These are phyloP conservation scores for Fusarium sp. DNA, from an alignment of 2,329 filamentous ascomycete species.

Conservation along the genomic window DNA sequence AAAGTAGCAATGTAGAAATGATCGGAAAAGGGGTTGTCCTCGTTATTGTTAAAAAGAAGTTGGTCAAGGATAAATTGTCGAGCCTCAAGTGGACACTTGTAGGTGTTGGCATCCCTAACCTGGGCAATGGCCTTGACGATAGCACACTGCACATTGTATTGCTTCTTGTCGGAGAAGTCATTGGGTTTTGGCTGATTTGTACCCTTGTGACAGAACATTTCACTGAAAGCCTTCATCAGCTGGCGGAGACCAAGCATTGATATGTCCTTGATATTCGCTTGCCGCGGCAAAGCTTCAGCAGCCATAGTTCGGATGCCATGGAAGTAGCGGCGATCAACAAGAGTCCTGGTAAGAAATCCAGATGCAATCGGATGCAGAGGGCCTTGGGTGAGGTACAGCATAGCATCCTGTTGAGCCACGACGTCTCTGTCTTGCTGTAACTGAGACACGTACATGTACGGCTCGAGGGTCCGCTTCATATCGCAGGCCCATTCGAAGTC, in stretches of 20 bases:
- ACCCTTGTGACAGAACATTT: slow-evolving; percentile 87
- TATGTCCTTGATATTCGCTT: slow-evolving; percentile 76
- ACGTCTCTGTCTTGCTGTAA: slow-evolving; percentile 97
- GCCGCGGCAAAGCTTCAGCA: slow-evolving; percentile 81
- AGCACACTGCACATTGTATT: slow-evolving; percentile 87
- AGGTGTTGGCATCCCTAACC: slow-evolving; percentile 78
- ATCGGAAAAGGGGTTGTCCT: slow-evolving; percentile 89
- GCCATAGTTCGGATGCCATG: slow-evolving; percentile 92
- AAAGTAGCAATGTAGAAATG: slow-evolving; percentile 89
- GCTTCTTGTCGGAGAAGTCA: slow-evolving; percentile 88
- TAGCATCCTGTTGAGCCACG: slow-evolving; percentile 84
- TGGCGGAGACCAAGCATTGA: slow-evolving; percentile 87
- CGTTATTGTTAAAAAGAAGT: slow-evolving; percentile 94
- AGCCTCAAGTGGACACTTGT: slow-evolving; percentile 83
- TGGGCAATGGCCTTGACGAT: slow-evolving; percentile 86
- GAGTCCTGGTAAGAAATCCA: slow-evolving; percentile 88
- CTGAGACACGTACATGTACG: slow-evolving; percentile 98
- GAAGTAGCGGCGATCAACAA: slow-evolving; percentile 94
- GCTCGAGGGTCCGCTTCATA: slow-evolving; percentile 84
- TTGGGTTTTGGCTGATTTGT: slow-evolving; percentile 88
- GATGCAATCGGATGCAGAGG: slow-evolving; percentile 86
- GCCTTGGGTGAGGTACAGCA: slow-evolving; percentile 79
- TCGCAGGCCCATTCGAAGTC: slow-evolving; percentile 98
- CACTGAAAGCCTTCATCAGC: slow-evolving; percentile 86
- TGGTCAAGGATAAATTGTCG: slow-evolving; percentile 91